A percentile compares a stretch with the other conserved stretches of the same genome.
phyloP scores from a whole-genome alignment of 768 basidiomycete genomes.

The Rhizopogon sp. region DNA sequence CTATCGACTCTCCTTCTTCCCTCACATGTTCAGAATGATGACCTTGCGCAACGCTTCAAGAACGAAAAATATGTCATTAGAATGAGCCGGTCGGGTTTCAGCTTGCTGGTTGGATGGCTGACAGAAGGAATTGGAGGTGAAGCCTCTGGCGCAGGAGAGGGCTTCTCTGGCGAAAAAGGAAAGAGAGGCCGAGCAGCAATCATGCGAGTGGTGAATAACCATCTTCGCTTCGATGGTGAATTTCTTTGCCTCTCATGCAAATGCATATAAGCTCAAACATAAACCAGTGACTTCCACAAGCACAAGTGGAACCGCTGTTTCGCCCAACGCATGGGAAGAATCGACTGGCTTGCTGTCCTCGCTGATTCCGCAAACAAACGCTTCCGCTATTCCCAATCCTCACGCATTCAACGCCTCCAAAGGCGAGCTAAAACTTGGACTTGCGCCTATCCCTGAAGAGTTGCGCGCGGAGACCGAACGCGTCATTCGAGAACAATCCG shows the following conservation, averaged over 20 bases:
- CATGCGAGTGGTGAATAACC: constrained; percentile 92
- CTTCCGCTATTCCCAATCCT: constrained; percentile 48
- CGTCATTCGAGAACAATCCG: constrained; percentile 73
- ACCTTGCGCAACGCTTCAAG: constrained; percentile 78
- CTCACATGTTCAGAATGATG: constrained; percentile 78
- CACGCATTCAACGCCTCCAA: constrained; percentile 72
- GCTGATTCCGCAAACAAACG: constrained; percentile 57
- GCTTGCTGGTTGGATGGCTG: constrained; percentile 91
- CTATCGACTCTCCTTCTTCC: constrained; percentile 79
- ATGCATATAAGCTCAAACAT: constrained; percentile 14
- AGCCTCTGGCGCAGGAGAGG: constrained; percentile 71
- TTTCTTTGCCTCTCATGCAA: not conserved
- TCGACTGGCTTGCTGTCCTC: constrained; percentile 80
- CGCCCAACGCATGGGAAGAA: constrained; percentile 74
- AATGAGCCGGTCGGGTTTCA: constrained; percentile 89
- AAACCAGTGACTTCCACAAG: constrained; percentile 64
- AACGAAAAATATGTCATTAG: constrained; percentile 87
- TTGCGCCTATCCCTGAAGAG: constrained; percentile 72
- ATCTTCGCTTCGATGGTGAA: constrained; percentile 85
- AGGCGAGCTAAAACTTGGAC: constrained; percentile 83
- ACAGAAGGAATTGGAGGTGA: constrained; percentile 90
- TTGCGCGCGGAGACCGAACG: constrained; percentile 79
- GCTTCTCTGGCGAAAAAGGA: constrained; percentile 77
- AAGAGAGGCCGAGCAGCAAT: constrained; percentile 85
- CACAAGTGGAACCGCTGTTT: constrained; percentile 59